phyloP scores from a whole-genome alignment of 1,284 basidiomycete species.

The Cutaneotrichosporon spelunceum region DNA sequence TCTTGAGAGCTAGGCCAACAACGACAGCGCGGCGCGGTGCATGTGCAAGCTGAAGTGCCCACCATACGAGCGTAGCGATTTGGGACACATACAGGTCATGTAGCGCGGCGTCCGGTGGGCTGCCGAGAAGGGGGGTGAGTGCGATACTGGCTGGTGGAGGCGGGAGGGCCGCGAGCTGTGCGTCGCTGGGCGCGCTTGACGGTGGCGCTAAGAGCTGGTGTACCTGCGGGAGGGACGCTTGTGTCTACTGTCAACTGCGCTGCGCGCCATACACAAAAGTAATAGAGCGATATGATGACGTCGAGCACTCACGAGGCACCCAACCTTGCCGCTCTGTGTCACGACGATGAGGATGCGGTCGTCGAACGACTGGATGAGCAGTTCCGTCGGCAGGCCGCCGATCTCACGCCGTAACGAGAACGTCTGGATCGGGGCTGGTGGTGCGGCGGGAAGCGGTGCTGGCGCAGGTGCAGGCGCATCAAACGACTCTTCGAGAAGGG shows the following conservation, averaged over 20 bases:
- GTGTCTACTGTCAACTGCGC: conserved; percentile 59
- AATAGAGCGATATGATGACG: no score
- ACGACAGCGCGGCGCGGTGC: conserved; percentile 39
- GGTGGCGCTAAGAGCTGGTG: conserved; percentile 58
- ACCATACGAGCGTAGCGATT: conserved; percentile 79
- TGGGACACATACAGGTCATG: conserved; percentile 80
- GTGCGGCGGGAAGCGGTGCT: conserved; percentile 1
- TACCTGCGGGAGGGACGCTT: conserved; percentile 70
- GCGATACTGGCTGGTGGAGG: conserved; percentile 68
- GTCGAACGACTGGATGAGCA: conserved; percentile 70
- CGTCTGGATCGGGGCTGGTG: conserved; percentile 32
- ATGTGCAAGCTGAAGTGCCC: conserved; percentile 53
- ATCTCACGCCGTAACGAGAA: conserved; percentile 56
- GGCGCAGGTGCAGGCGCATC: neutral
- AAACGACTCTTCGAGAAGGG: conserved; percentile 37
- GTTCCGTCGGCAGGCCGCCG: conserved; percentile 63
- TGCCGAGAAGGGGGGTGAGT: conserved; percentile 72
- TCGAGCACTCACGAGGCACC: conserved; percentile 63
- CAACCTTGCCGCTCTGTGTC: conserved; percentile 80
- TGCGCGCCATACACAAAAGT: no score
- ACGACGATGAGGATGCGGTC: conserved; percentile 77
- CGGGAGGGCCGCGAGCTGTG: conserved; percentile 62
- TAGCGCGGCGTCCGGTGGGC: conserved; percentile 60
- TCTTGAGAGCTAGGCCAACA: conserved; percentile 53
- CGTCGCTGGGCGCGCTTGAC: conserved; percentile 59